Evolutionary conservation across 1,284 basidiomycete genomes (phyloP), one percentile per base, ranked within the genome.

Genomic region (Phaffia rhodozyma): DNA sequence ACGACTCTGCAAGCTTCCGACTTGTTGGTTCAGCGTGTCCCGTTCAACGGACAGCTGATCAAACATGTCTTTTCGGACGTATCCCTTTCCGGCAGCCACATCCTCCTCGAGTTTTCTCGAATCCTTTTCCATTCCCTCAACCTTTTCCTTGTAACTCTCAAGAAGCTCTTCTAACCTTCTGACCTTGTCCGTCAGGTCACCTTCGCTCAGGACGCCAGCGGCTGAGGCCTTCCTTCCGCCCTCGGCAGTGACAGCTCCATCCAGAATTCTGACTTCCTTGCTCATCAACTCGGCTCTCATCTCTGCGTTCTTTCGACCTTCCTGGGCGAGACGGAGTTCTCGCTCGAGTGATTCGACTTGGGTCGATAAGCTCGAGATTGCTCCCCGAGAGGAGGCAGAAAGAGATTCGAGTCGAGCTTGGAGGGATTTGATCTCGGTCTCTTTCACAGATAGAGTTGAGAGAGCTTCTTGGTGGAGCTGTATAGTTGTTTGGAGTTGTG

Each of bases 291-390:
- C 66, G 61, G 75, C 72, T 16, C 71, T 67, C 55, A 67, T 64
- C 60, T 76, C 75, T 5, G 73, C 74, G 30, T 60, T 68, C 3
- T 65, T 67, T 29, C 73, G 66, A 0, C 73, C 74, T 57, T 76
- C 73, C 27, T 68, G 71, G 0, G 74, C 74, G 72, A 74, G 75
- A 13, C 76, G 66, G 25, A 70, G 60, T 55, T 75, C 74, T 25
- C 74, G 67, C 66, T 73, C 72, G 5, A 70, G 66, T 11, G 71
- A 71, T 29, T 69, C 67, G 6, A 68, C 60, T 3, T 70, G 66
- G 34, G 67, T 68, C 7, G 67, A 68, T 38, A 74, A 62, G 50
- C 69, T 69, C 27, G 65, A 62, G 9, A 72, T 68, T 6, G 68
- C 65, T 5, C 55, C 51, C 20, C 65, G 50, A 27, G 70, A 70